A percentile compares a stretch with the other conserved stretches of the same genome.
phyloP scores from a whole-genome alignment of 2,329 filamentous ascomycete species.

The Sphaerulina populicola region DNA sequence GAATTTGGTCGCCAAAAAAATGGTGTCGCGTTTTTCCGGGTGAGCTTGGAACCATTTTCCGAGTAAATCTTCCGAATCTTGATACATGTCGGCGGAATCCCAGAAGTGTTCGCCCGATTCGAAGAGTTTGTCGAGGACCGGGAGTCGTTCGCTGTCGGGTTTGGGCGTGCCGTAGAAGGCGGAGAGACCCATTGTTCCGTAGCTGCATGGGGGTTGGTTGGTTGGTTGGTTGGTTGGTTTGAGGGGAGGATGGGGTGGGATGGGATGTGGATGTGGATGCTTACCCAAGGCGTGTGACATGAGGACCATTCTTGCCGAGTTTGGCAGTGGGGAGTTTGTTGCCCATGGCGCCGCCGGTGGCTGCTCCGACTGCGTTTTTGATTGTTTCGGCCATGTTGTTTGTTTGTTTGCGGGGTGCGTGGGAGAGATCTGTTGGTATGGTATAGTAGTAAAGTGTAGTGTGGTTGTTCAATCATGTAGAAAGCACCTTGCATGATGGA shows the following conservation, averaged over 20 bases:
- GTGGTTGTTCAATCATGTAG: too few relatives aligned
- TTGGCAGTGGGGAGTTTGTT: constrained; percentile 37
- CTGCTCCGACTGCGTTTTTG: constrained; percentile 21
- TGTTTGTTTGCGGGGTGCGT: too few relatives aligned
- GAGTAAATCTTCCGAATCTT: constrained; percentile 29
- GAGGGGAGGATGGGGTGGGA: too few relatives aligned
- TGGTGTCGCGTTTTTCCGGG: constrained; percentile 42
- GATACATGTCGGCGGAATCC: constrained; percentile 39
- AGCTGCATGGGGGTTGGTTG: constrained; percentile 10
- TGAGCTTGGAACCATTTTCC: constrained; percentile 36
- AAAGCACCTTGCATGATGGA: too few relatives aligned
- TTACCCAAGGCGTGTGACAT: constrained; percentile 43
- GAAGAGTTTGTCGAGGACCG: constrained; percentile 45
- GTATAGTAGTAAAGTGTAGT: too few relatives aligned
- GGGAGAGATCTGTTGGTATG: neutral
- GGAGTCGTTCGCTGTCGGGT: constrained; percentile 45
- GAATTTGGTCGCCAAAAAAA: constrained; percentile 50
- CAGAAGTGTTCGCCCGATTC: constrained; percentile 46
- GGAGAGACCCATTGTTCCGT: constrained; percentile 48
- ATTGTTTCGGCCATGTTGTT: constrained; percentile 12
- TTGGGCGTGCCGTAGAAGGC: constrained; percentile 43
- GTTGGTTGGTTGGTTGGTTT: too few relatives aligned
- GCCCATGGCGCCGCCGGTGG: constrained; percentile 22
- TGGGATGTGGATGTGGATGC: too few relatives aligned
- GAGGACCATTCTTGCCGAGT: constrained; percentile 47